Percentiles rank a stretch among this genome's conserved stretches.
phyloP scores from a whole-genome alignment of 2,329 filamentous ascomycete species.

The Botrytis aclada region DNA sequence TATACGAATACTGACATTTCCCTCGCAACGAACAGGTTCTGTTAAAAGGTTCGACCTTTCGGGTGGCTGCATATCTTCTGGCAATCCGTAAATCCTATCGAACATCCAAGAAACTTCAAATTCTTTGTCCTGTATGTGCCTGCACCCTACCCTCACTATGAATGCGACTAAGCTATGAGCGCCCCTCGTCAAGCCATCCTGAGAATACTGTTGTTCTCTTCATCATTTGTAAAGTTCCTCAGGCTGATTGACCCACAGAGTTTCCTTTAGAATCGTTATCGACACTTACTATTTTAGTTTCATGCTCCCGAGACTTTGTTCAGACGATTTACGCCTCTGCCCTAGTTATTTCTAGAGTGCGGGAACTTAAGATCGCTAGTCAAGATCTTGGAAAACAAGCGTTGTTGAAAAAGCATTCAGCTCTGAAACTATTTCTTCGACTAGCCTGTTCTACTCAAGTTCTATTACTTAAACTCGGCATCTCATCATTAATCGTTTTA shows the following conservation, averaged over 20 bases:
- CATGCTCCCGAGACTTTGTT: conserved; percentile 36
- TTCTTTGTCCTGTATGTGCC: conserved; percentile 31
- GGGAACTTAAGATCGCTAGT: conserved; percentile 16
- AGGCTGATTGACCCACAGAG: conserved; percentile 11
- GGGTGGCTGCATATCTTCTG: conserved; percentile 38
- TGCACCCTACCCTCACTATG: conserved; percentile 22
- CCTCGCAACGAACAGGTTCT: conserved; percentile 33
- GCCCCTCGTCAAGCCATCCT: conserved; percentile 17
- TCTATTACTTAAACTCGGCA: conserved; percentile 13
- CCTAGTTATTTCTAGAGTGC: conserved; percentile 12
- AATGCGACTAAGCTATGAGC: conserved; percentile 16
- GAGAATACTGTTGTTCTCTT: conserved; percentile 1
- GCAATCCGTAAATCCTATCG: conserved; percentile 27
- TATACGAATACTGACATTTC: conserved; percentile 25
- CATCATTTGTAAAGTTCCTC: conserved; percentile 2
- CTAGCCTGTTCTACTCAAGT: conserved; percentile 12
- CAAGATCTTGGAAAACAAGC: conserved; percentile 13
- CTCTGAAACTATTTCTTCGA: conserved; percentile 17
- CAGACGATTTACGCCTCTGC: conserved; percentile 24
- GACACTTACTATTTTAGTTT: conserved; percentile 32
- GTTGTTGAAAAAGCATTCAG: conserved; percentile 12
- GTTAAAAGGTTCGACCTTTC: conserved; percentile 19
- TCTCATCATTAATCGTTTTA: conserved; percentile 13
- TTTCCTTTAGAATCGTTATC: conserved; percentile 5
- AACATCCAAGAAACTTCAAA: conserved; percentile 34